Base-by-base conservation (phyloP, 495 filamentous ascomycete species). In the Cercophora scortea region DNA sequence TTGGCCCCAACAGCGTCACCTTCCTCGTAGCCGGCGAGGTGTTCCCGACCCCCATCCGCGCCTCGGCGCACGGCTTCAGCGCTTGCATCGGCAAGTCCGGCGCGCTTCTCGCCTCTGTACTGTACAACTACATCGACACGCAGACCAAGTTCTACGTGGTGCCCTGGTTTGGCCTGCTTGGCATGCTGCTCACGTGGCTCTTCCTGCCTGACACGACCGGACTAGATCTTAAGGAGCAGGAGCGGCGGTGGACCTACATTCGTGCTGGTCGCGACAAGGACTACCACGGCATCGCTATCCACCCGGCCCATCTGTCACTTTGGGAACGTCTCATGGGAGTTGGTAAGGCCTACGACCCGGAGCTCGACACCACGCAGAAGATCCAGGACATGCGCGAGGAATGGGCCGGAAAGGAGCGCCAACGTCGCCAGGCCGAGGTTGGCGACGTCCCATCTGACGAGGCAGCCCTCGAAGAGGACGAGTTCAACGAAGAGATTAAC, bases 181-280 rank as follows among this genome's bases (percentile, higher is more conserved):
- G 90, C 60, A 84, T 88, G 69, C 32, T 94, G 17, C 60, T 94
- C 38, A 95, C 89, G 10, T 78, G 68, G 45, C 50, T 92, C 50
- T 96, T 89, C 78, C 82, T 95, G 3, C 90, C 90, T 3, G 90
- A 95, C 62, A 96, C 90, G 56, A 96, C 90, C 10, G 90, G 90
- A 43, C 83, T 95, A 11, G 90, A 95, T 60, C 80, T 96, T 45
- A 92, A 93, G 76, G 90, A 96, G 68, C 90, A 95, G 70, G 90
- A 96, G 69, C 85, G 89, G 44, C 81, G 90, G 52, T 96, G 88
- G 87, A 63, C 74, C 41, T 95, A 79, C 67, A 83, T 96, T 63
- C 83, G 88, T 39, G 70, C 79, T 0, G 88, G 89, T 55, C 81
- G 80, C 39, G 83, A 82, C 54, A 53, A 78, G 16, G 88, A 95